Conservation (phyloP, 2,329 filamentous ascomycete genomes). For the Botryotinia calthae region DNA sequence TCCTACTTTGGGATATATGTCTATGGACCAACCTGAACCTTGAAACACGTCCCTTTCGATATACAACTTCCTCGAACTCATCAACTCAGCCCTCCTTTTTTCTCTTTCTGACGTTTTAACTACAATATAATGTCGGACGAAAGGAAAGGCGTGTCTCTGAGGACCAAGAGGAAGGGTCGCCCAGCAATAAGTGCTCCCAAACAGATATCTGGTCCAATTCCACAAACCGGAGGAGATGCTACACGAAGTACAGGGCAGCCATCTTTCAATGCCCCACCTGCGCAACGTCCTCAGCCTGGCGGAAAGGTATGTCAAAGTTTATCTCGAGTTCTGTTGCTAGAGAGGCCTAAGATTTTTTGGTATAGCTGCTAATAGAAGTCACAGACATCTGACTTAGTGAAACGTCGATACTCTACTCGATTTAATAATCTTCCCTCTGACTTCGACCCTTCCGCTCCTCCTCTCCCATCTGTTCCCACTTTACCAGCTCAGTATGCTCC, state of each 20-base stretch:
- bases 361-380: slow-evolving; percentile 18
- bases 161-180: slow-evolving; percentile 60
- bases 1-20: neutral
- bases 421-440: slow-evolving; percentile 76
- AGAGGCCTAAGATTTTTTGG: neutral
- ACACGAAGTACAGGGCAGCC: slow-evolving; percentile 40
- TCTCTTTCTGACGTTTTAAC: neutral
- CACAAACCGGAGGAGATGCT: slow-evolving; percentile 48
- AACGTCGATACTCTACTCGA: slow-evolving; percentile 88
- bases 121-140: slow-evolving; percentile 54
- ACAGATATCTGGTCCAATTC: slow-evolving; percentile 61
- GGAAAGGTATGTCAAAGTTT: slow-evolving; percentile 50
- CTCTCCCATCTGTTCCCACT: slow-evolving; percentile 71
- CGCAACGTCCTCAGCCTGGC: slow-evolving; percentile 52
- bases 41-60: neutral
- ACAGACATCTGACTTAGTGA: slow-evolving; percentile 77
- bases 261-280: slow-evolving; percentile 41
- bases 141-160: slow-evolving; percentile 58
- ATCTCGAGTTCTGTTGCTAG: neutral
- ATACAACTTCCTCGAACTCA: neutral
- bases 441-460: slow-evolving; percentile 62
- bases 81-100: neutral
- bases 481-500: slow-evolving; percentile 52
- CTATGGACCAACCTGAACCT: slow-evolving; percentile 6
- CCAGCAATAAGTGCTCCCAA: slow-evolving; percentile 60